A percentile compares a stretch with the other conserved stretches of the same genome.
These are phyloP conservation scores for Millerozyma miso DNA, from an alignment of 805 yeast genomes.

Conservation along the genomic window DNA sequence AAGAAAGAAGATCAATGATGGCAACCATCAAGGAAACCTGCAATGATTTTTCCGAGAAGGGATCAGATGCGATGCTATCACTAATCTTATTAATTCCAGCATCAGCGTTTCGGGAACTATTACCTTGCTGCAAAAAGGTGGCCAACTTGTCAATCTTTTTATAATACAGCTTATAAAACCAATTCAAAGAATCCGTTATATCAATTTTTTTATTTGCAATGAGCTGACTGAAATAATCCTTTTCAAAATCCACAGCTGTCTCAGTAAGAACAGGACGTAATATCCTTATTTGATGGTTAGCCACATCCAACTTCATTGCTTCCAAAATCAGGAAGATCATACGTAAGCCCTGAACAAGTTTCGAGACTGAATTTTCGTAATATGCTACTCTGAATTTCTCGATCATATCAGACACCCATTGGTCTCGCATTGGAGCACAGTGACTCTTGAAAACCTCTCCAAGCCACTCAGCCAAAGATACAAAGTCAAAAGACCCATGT, in stretches of 20 bases:
- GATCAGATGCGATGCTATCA: neutral
- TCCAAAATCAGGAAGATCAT: conserved; percentile 79
- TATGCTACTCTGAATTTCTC: conserved; percentile 50
- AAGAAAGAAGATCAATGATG: conserved; percentile 63
- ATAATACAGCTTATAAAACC: conserved; percentile 50
- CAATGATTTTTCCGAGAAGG: conserved; percentile 10
- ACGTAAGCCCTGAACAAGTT: conserved; percentile 71
- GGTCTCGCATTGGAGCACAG: conserved; percentile 94
- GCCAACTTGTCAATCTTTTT: conserved; percentile 10
- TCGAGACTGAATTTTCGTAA: conserved; percentile 38
- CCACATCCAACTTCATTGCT: conserved; percentile 92
- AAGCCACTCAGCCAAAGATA: conserved; percentile 68
- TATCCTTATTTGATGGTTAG: conserved; percentile 87
- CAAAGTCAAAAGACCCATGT: conserved; percentile 69
- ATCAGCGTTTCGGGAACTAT: neutral
- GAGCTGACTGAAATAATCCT: conserved; percentile 66
- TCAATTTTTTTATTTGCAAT: conserved; percentile 54
- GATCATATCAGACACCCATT: conserved; percentile 83
- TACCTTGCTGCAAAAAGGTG: neutral
- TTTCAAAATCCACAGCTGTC: conserved; percentile 85
- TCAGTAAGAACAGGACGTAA: conserved; percentile 79
- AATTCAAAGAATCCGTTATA: conserved; percentile 55
- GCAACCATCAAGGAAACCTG: conserved; percentile 45
- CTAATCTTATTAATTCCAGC: neutral
- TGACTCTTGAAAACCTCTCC: conserved; percentile 76